A percentile compares a stretch with the other conserved stretches of the same genome.
Evolutionary conservation across 208 protist genomes (phyloP).

Genomic region (Leishmania braziliensis): DNA sequence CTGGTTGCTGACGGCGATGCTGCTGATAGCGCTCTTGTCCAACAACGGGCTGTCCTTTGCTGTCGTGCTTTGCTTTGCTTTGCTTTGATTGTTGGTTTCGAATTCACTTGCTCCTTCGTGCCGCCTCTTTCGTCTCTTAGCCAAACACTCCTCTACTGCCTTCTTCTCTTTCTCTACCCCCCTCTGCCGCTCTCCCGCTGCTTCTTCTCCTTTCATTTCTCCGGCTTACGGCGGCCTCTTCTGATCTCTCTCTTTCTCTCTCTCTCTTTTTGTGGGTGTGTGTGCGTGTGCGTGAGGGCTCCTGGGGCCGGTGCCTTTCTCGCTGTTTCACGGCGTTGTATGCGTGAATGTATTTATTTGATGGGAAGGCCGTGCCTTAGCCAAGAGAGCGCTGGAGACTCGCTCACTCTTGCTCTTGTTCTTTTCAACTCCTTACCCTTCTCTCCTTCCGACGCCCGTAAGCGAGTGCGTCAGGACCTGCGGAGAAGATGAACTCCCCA

Average conservation of each 20-base stretch:
- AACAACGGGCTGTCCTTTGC: too few species aligned
- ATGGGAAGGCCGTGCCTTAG: too few species aligned
- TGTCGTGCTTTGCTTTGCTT: neutral
- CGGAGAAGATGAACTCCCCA: too few species aligned
- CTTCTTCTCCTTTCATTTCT: neutral
- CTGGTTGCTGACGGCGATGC: neutral
- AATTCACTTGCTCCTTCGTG: neutral
- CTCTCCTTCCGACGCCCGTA: neutral
- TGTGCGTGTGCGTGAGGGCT: too few species aligned
- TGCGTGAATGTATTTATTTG: too few species aligned
- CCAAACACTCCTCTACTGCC: too few species aligned
- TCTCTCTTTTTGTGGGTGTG: neutral
- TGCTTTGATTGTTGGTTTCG: too few species aligned
- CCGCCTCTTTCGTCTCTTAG: neutral
- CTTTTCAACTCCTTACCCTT: neutral
- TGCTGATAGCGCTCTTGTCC: neutral
- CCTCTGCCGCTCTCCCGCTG: neutral
- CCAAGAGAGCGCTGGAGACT: too few species aligned
- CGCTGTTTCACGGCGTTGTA: too few species aligned
- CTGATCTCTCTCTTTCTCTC: neutral
- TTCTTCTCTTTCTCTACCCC: neutral
- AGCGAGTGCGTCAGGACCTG: neutral
- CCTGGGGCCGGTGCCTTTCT: too few species aligned
- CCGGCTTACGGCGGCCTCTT: neutral
- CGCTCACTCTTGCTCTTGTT: neutral